Evolutionary conservation across 495 filamentous ascomycete species (phyloP), one percentile per base, ranked within the genome.

Genomic region (Parathielavia appendiculata): DNA sequence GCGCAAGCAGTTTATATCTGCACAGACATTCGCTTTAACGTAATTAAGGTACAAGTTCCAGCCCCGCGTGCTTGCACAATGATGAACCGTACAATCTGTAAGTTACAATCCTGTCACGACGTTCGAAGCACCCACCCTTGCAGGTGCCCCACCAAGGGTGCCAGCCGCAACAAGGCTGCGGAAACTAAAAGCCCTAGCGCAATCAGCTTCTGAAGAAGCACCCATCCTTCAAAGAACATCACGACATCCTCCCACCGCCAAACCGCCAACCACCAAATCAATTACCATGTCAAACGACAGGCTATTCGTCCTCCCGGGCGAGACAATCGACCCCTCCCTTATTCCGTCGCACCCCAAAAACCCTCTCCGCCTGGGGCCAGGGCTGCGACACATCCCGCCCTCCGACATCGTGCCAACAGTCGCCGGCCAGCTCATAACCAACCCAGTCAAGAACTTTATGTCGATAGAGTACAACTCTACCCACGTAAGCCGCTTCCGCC

Each of bases 301-400:
- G 19, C 58, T 78, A 26, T 63, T 92, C 59, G 81, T 87, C 44
- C 81, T 98, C 38, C 93, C 93, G 0, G 91, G 95, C 54, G 91
- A 97, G 60, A 67, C 75, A 44, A 78, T 96, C 51, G 73, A 81
- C 58, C 78, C 88, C 10, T 69, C 75, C 11, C 80, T 91, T 14
- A 84, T 82, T 13, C 80, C 90, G 2, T 76, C 77, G 36, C 84
- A 84, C 61, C 79, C 78, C 19, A 83, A 82, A 62, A 77, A 81
- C 54, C 79, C 90, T 30, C 78, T 98, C 58, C 87, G 86, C 63
- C 79, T 98, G 32, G 93, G 93, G 34, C 89, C 91, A 12, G 93
- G 93, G 36, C 79, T 97, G 38, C 83, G 81, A 23, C 86, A 91
- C 65, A 81, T 83, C 43, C 87, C 84, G 16, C 87, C 89, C 23